Evolutionary conservation across 1,284 basidiomycete species (phyloP).

Genomic region (Ganoderma multipileum): DNA sequence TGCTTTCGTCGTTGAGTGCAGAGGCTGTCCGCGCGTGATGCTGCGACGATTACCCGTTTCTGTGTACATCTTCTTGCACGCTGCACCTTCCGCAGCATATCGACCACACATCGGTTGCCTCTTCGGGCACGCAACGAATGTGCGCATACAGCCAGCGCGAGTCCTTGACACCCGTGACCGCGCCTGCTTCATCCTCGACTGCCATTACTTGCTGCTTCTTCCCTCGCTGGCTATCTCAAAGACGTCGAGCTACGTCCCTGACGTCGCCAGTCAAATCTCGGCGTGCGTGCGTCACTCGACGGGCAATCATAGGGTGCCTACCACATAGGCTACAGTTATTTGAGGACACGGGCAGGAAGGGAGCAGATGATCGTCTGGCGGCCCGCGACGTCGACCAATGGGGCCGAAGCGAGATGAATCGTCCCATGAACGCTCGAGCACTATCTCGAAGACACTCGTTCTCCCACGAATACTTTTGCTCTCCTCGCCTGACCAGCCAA

Average conservation of each 20-base stretch:
- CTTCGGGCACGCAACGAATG: neutral
- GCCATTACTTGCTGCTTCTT: conserved; percentile 3
- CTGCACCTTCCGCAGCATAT: conserved; percentile 3
- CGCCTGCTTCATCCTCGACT: neutral
- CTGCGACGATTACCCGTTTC: neutral
- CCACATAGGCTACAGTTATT: conserved; percentile 3
- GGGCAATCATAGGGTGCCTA: conserved; percentile 1
- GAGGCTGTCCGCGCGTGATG: neutral
- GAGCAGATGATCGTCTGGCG: neutral
- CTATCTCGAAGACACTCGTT: neutral
- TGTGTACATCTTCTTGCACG: neutral
- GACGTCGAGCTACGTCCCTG: neutral
- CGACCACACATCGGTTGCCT: neutral
- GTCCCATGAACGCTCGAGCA: neutral
- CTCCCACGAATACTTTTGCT: neutral
- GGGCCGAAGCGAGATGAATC: neutral
- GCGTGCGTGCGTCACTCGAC: neutral
- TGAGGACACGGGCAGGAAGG: neutral
- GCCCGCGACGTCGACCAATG: neutral
- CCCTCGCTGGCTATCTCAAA: neutral
- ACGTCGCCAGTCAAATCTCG: neutral
- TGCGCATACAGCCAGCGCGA: conserved; percentile 3
- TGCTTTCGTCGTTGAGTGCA: neutral
- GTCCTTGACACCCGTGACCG: conserved; percentile 4
- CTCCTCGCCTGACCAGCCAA: neutral